Percentiles rank a stretch among this genome's conserved stretches.
Conservation (phyloP, 2,329 filamentous ascomycete genomes). For the Zymoseptoria crescenta region DNA sequence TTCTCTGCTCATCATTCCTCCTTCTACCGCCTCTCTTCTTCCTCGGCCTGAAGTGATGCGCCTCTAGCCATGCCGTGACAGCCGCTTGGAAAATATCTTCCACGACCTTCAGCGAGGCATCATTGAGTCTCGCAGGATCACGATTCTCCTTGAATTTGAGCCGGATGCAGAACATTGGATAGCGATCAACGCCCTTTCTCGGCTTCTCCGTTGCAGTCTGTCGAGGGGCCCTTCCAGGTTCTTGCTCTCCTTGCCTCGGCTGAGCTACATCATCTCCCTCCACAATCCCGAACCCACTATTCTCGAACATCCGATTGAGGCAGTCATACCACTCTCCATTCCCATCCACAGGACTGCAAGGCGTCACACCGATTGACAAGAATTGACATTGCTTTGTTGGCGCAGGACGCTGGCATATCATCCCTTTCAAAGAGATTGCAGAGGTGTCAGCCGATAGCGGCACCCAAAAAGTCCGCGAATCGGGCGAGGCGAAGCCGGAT, state of each 20-base stretch:
- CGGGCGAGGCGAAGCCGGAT: constrained; percentile 52
- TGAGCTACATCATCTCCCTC: constrained; percentile 29
- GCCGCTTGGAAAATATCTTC: constrained; percentile 60
- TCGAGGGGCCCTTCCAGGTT: constrained; percentile 42
- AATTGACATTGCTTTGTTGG: constrained; percentile 72
- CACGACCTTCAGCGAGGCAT: constrained; percentile 44
- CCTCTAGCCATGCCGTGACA: constrained; percentile 65
- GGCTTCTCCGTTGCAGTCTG: constrained; percentile 39
- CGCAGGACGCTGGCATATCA: constrained; percentile 61
- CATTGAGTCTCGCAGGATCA: constrained; percentile 11
- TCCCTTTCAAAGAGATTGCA: constrained; percentile 57
- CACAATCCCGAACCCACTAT: constrained; percentile 68
- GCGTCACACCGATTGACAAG: constrained; percentile 66
- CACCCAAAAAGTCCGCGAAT: constrained; percentile 56
- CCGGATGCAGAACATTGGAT: constrained; percentile 83
- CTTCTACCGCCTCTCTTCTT: constrained; percentile 17
- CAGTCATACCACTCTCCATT: constrained; percentile 65
- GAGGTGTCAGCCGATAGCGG: constrained; percentile 58
- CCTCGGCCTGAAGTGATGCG: constrained; percentile 58
- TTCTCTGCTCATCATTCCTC: constrained; percentile 8
- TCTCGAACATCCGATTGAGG: constrained; percentile 67
- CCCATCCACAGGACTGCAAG: constrained; percentile 49
- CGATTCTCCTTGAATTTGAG: constrained; percentile 22
- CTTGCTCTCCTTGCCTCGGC: constrained; percentile 31
- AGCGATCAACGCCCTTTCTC: constrained; percentile 63